These are phyloP conservation scores for Lagerstroemia speciosa DNA, from an alignment of 345 rosid genomes.

Conservation along the genomic window DNA sequence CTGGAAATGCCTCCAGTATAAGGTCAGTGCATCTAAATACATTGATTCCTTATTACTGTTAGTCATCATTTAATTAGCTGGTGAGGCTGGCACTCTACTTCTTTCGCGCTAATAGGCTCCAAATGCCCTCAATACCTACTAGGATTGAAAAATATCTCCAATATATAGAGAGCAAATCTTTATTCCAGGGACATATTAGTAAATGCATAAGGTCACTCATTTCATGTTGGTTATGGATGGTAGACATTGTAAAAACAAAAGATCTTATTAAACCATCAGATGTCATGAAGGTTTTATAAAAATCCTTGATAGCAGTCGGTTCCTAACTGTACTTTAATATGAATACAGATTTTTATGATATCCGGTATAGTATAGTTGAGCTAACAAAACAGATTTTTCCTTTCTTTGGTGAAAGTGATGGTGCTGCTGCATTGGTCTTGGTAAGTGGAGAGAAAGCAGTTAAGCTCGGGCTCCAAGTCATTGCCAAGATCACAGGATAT, in stretches of 20 bases:
- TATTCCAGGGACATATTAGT: not conserved
- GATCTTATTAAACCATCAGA: not conserved
- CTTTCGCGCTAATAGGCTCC: not conserved
- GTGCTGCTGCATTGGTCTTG: slow-evolving; percentile 90
- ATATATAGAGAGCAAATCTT: not conserved
- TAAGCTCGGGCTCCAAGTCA: slow-evolving; percentile 67
- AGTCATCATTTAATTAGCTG: slow-evolving; percentile 1
- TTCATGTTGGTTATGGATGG: not conserved
- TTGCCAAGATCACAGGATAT: slow-evolving; percentile 76
- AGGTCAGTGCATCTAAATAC: slow-evolving; percentile 33
- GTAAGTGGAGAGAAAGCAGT: slow-evolving; percentile 81
- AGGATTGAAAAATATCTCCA: not conserved
- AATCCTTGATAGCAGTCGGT: not conserved
- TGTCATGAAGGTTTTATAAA: not conserved
- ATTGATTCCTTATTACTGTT: not conserved
- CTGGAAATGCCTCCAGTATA: slow-evolving; percentile 98
- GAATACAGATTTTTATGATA: not conserved
- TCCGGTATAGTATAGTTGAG: not conserved
- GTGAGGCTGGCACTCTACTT: not conserved
- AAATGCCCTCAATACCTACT: not conserved
- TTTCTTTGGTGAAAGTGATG: slow-evolving; percentile 52
- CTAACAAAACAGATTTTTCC: not conserved
- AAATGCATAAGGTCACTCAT: not conserved
- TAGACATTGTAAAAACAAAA: not conserved
- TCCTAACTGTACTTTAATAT: not conserved